These are phyloP conservation scores for Trichoderma cornu-damae DNA, from an alignment of 2,329 filamentous ascomycete genomes.

Conservation along the genomic window DNA sequence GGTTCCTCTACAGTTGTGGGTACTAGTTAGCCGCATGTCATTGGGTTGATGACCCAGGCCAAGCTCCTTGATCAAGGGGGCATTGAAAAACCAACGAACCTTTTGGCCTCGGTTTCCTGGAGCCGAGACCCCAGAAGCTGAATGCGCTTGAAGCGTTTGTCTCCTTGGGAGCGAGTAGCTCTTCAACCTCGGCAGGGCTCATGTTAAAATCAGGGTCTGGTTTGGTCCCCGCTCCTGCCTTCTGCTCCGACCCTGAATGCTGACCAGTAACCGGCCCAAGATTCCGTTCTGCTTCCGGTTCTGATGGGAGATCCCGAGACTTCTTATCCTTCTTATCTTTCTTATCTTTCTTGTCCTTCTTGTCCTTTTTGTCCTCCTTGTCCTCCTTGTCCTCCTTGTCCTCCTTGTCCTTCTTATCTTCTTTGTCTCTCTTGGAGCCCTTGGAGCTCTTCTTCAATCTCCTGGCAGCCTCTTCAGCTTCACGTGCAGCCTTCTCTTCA, in stretches of 20 bases:
- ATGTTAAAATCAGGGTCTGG: constrained; percentile 30
- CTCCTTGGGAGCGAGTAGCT: constrained; percentile 35
- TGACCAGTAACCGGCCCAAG: constrained; percentile 17
- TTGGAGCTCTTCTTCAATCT: constrained; percentile 41
- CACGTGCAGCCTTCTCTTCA: constrained; percentile 24
- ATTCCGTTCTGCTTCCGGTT: constrained; percentile 19
- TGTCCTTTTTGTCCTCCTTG: constrained; percentile 41
- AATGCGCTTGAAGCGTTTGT: constrained; percentile 42
- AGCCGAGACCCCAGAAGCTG: constrained; percentile 51
- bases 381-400: constrained; percentile 26
- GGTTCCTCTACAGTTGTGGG: constrained; percentile 36
- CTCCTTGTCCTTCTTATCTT: constrained; percentile 23
- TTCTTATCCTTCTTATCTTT: constrained; percentile 26
- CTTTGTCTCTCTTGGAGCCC: constrained; percentile 27
- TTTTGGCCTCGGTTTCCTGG: constrained; percentile 43
- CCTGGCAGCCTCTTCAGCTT: constrained; percentile 27
- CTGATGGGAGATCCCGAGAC: constrained; percentile 21
- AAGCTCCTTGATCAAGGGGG: constrained; percentile 20
- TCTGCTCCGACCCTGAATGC: constrained; percentile 9
- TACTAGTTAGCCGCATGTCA: constrained; percentile 44
- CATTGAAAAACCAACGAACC: constrained; percentile 30
- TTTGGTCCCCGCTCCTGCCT: constrained; percentile 16
- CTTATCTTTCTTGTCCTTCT: constrained; percentile 24
- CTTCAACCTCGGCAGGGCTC: constrained; percentile 40
- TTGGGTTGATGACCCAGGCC: background rate